These are phyloP conservation scores for Leptographium procerum DNA, from an alignment of 2,329 filamentous ascomycete species.

Conservation along the genomic window DNA sequence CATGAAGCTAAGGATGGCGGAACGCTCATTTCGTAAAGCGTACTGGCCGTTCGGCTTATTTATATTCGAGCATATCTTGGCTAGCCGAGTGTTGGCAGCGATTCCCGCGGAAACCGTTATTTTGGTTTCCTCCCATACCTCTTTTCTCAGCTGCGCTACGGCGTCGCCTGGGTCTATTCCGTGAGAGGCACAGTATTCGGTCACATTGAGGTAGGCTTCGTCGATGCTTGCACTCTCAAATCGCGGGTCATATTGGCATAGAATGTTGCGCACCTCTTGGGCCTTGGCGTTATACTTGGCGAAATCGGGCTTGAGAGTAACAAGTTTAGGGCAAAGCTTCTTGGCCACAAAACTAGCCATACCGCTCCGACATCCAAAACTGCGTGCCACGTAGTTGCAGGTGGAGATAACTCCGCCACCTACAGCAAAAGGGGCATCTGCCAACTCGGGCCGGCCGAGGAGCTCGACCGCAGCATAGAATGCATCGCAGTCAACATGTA, in stretches of 20 bases:
- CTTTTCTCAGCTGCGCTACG: constrained; percentile 64
- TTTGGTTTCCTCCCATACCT: constrained; percentile 64
- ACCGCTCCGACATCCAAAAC: constrained; percentile 81
- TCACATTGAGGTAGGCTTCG: constrained; percentile 93
- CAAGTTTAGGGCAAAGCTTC: constrained; percentile 79
- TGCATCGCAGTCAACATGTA: constrained; percentile 94
- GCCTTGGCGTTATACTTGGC: constrained; percentile 88
- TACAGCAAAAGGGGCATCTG: constrained; percentile 80
- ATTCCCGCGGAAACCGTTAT: constrained; percentile 93
- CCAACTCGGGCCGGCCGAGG: constrained; percentile 71
- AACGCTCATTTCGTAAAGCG: constrained; percentile 57
- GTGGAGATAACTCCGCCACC: constrained; percentile 56
- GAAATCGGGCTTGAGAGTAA: constrained; percentile 76
- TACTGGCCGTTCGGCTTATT: constrained; percentile 97
- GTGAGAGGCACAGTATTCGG: constrained; percentile 65
- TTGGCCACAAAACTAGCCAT: constrained; percentile 96
- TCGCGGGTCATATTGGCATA: constrained; percentile 77
- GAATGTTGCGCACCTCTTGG: constrained; percentile 68
- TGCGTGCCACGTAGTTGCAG: constrained; percentile 79
- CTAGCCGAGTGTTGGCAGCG: constrained; percentile 81
- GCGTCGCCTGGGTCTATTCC: constrained; percentile 58
- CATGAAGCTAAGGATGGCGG: constrained; percentile 78
- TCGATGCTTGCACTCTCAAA: constrained; percentile 94
- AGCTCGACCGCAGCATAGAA: constrained; percentile 95
- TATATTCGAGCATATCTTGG: constrained; percentile 89